phyloP scores from a whole-genome alignment of 1,284 basidiomycete species.

The Limonomyces culmigenus region DNA sequence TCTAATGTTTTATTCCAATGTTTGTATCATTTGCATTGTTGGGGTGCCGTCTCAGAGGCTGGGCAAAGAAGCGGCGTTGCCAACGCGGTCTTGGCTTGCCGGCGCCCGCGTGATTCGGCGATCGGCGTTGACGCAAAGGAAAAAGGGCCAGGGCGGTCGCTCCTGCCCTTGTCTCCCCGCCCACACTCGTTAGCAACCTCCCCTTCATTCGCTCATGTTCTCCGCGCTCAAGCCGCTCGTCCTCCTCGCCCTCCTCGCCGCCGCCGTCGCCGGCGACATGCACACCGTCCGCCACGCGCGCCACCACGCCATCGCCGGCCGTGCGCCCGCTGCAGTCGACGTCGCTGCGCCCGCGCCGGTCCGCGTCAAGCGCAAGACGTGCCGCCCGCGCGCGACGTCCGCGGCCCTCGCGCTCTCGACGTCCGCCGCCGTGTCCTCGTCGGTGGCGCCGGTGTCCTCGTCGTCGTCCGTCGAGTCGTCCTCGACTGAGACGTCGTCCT shows the following conservation, averaged over 20 bases:
- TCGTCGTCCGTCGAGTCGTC: constrained; percentile 4
- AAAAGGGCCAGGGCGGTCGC: background rate
- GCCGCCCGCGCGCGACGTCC: constrained; percentile 10
- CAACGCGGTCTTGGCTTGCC: too few species aligned
- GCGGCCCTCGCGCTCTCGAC: constrained; percentile 7
- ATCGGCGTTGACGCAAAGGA: too few species aligned
- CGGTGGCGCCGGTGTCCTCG: constrained; percentile 8
- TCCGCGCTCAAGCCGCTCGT: constrained; percentile 25
- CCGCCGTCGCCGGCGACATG: constrained; percentile 27
- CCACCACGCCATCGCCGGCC: constrained; percentile 14
- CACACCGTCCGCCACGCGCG: constrained; percentile 17
- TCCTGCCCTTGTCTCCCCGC: background rate
- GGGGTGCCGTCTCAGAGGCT: background rate
- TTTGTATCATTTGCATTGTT: too few species aligned
- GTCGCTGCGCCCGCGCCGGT: constrained; percentile 10
- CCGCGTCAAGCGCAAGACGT: constrained; percentile 11
- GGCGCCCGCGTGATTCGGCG: background rate
- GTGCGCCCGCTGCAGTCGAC: constrained; percentile 14
- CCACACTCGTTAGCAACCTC: constrained; percentile 8
- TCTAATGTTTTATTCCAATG: constrained; percentile 6
- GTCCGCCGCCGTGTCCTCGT: constrained; percentile 9
- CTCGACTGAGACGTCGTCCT: background rate
- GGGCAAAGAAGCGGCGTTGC: background rate
- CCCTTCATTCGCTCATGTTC: constrained; percentile 24
- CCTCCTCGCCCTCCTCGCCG: constrained; percentile 23